phyloP scores from a whole-genome alignment of 208 protist species.

The Trypanosoma scelopori region DNA sequence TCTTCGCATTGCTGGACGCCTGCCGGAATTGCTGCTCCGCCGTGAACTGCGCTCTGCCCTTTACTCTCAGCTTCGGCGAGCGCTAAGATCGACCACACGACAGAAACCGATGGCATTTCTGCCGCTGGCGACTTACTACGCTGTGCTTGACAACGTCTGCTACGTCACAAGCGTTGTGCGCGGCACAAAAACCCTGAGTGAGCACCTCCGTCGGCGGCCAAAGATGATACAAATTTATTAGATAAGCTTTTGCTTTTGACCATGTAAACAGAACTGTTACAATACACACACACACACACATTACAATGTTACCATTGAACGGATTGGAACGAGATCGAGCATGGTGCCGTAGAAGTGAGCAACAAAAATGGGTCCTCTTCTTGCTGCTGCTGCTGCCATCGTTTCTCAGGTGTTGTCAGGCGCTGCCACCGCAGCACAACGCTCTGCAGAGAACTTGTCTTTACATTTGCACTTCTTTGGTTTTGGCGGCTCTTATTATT shows the following conservation, averaged over 20 bases:
- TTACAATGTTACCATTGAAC: no score
- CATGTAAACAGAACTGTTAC: background rate
- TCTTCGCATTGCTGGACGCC: slow-evolving; percentile 42
- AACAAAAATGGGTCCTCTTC: no score
- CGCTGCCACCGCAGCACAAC: no score
- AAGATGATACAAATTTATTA: slow-evolving; percentile 45
- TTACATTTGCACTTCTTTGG: no score
- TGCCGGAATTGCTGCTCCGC: slow-evolving; percentile 57
- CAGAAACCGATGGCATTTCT: slow-evolving; percentile 42
- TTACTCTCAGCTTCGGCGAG: slow-evolving; percentile 6
- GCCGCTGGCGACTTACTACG: slow-evolving; percentile 21
- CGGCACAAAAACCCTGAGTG: slow-evolving; percentile 37
- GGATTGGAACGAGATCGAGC: no score
- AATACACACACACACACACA: no score
- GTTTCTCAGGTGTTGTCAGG: no score
- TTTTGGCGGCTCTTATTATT: no score
- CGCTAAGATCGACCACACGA: background rate
- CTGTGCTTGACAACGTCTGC: slow-evolving; percentile 70
- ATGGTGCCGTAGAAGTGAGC: no score
- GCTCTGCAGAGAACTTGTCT: no score
- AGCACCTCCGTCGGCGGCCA: slow-evolving; percentile 39
- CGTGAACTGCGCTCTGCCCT: slow-evolving; percentile 41
- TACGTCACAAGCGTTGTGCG: slow-evolving; percentile 62
- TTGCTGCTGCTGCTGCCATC: no score
- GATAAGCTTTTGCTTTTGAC: background rate